Percentiles rank a stretch among this genome's conserved stretches.
Conservation (phyloP, 345 rosid genomes). For the Geranium brycei region DNA sequence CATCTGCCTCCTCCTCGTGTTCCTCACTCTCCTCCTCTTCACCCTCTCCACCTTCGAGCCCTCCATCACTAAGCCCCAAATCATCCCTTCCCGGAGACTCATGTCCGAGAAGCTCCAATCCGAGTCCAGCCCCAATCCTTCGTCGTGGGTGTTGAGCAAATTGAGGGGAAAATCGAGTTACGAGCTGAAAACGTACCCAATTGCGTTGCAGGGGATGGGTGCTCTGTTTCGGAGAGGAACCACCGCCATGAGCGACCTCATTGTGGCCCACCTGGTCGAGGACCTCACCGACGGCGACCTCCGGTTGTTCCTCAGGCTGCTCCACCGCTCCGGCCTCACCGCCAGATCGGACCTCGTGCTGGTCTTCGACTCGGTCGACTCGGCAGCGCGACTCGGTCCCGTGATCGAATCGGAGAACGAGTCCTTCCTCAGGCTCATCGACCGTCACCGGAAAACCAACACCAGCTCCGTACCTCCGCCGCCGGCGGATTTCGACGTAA, state of each 20-base stretch:
- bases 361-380: constrained; percentile 21
- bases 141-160: not conserved
- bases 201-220: constrained; percentile 54
- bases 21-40: too few relatives aligned
- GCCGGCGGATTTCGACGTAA: constrained; percentile 27
- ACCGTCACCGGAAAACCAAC: constrained; percentile 14
- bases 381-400: constrained; percentile 16
- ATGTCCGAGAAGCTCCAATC: constrained; percentile 2
- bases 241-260: constrained; percentile 37
- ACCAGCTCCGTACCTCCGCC: constrained; percentile 11
- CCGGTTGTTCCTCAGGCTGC: too few relatives aligned
- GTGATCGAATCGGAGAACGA: constrained; percentile 10
- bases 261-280: constrained; percentile 39
- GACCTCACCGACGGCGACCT: too few relatives aligned
- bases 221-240: constrained; percentile 46
- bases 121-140: constrained; percentile 4
- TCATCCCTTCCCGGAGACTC: too few relatives aligned
- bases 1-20: constrained; percentile 50
- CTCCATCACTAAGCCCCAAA: not conserved
- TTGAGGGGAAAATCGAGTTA: too few relatives aligned
- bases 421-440: constrained; percentile 51
- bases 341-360: constrained; percentile 55
- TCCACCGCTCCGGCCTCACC: constrained; percentile 5
- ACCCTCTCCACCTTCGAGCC: constrained; percentile 48
- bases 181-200: too few relatives aligned